Evolutionary conservation across 2,329 filamentous ascomycete genomes (phyloP).

Genomic region (Pseudogymnoascus sp.): DNA sequence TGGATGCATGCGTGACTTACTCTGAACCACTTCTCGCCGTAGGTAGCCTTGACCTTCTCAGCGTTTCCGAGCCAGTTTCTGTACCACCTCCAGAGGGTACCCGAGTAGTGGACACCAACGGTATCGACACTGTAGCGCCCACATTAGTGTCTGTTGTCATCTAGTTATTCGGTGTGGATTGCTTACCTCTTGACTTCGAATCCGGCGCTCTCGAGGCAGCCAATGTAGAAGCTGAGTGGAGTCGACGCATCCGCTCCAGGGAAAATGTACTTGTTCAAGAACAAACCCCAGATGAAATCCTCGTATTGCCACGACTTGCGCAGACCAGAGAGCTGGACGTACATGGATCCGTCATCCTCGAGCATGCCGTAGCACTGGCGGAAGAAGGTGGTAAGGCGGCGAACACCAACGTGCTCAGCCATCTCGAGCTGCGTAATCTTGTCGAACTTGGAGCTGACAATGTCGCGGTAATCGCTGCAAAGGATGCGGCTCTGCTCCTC

Average conservation of each 20-base stretch:
- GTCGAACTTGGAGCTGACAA: constrained; percentile 53
- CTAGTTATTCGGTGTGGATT: constrained; percentile 16
- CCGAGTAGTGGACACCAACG: constrained; percentile 48
- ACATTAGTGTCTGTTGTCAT: not conserved
- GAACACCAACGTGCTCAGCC: constrained; percentile 66
- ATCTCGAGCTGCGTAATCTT: constrained; percentile 68
- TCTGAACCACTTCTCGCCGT: constrained; percentile 61
- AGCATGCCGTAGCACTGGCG: constrained; percentile 62
- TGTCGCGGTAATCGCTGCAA: constrained; percentile 64
- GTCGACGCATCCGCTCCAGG: constrained; percentile 64
- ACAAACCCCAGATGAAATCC: constrained; percentile 64
- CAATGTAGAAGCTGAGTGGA: constrained; percentile 58
- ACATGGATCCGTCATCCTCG: constrained; percentile 63
- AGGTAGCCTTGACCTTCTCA: constrained; percentile 62
- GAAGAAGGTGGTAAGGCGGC: constrained; percentile 55
- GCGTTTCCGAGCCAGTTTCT: constrained; percentile 65
- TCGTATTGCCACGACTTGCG: constrained; percentile 66
- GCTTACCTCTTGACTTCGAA: constrained; percentile 54
- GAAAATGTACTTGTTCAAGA: constrained; percentile 73
- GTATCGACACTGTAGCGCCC: constrained; percentile 12
- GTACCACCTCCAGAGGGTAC: constrained; percentile 66
- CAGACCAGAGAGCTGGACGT: constrained; percentile 62
- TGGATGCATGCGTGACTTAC: constrained; percentile 34
- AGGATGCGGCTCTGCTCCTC: constrained; percentile 57
- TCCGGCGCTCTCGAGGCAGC: constrained; percentile 57